Conservation (phyloP, 2,329 filamentous ascomycete species). For the Phialocephala subalpina region DNA sequence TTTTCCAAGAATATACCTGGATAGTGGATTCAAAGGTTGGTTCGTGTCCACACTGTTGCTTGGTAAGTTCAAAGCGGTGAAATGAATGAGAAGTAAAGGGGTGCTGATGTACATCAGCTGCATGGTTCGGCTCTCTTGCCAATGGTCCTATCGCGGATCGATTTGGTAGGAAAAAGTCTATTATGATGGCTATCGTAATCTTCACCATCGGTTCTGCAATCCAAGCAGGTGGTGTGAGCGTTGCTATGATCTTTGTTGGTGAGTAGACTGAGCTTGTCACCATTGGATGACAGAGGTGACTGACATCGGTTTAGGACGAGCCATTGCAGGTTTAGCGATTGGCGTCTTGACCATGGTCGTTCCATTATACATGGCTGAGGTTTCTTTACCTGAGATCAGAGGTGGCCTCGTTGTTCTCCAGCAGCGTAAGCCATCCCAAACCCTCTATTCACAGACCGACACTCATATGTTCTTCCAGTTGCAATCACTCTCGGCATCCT, state of each 20-base stretch:
- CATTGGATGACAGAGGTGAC: background rate
- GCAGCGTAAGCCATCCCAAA: conserved; percentile 23
- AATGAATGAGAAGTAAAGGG: background rate
- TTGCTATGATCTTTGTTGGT: conserved; percentile 52
- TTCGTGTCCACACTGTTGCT: conserved; percentile 59
- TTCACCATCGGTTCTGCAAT: conserved; percentile 44
- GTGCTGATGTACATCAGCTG: conserved; percentile 41
- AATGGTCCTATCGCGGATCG: conserved; percentile 47
- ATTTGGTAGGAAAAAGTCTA: conserved; percentile 43
- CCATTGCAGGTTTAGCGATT: conserved; percentile 58
- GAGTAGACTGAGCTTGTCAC: conserved; percentile 30
- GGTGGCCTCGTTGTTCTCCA: conserved; percentile 41
- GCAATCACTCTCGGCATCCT: conserved; percentile 42
- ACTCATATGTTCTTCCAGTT: background rate
- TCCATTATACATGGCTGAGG: conserved; percentile 52
- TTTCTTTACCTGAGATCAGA: conserved; percentile 41
- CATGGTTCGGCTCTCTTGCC: conserved; percentile 57
- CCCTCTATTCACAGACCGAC: background rate
- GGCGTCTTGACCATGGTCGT: conserved; percentile 56
- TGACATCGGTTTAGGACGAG: conserved; percentile 44
- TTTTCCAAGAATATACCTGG: conserved; percentile 50
- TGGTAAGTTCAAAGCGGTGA: conserved; percentile 36
- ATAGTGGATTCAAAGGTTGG: conserved; percentile 59
- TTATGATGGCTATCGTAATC: conserved; percentile 43
- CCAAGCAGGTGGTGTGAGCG: conserved; percentile 44